These are phyloP conservation scores for Blepharisma japonicum DNA, from an alignment of 73 alveolate genomes.

Conservation along the genomic window DNA sequence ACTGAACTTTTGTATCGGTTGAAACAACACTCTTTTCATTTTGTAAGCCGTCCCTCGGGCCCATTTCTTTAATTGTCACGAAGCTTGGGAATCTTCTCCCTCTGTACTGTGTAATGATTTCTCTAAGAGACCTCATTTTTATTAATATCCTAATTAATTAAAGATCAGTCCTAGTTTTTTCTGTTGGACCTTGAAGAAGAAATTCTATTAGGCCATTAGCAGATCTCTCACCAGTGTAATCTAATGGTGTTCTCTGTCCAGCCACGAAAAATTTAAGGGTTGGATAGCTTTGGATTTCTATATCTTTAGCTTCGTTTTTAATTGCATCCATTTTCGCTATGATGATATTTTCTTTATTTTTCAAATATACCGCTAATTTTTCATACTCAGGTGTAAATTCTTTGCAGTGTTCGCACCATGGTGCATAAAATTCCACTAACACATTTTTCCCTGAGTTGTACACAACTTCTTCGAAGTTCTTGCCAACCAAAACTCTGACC, in stretches of 20 bases:
- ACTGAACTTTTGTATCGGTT: slow-evolving; percentile 62
- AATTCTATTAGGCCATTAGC: slow-evolving; percentile 48
- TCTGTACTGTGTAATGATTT: background rate
- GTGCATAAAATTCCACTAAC: slow-evolving; percentile 95
- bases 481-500: slow-evolving; percentile 89
- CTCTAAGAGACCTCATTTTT: background rate
- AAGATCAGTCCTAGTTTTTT: too few relatives aligned
- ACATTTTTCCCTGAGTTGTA: slow-evolving; percentile 82
- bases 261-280: slow-evolving; percentile 72
- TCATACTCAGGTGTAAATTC: slow-evolving; percentile 91
- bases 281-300: slow-evolving; percentile 82
- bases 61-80: slow-evolving; percentile 81
- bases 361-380: slow-evolving; percentile 78
- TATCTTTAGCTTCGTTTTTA: slow-evolving; percentile 81
- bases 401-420: slow-evolving; percentile 99
- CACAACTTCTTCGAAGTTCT: slow-evolving; percentile 85
- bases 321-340: slow-evolving; percentile 92
- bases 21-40: slow-evolving; percentile 76
- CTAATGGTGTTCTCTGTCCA: background rate
- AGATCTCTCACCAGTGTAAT: slow-evolving; percentile 38
- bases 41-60: slow-evolving; percentile 92
- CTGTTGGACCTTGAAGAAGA: background rate
- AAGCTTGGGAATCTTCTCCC: slow-evolving; percentile 41
- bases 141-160: background rate
- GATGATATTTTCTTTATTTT: slow-evolving; percentile 64